Base-by-base conservation (phyloP, 495 filamentous ascomycete species). In the Penicillium arizonense region DNA sequence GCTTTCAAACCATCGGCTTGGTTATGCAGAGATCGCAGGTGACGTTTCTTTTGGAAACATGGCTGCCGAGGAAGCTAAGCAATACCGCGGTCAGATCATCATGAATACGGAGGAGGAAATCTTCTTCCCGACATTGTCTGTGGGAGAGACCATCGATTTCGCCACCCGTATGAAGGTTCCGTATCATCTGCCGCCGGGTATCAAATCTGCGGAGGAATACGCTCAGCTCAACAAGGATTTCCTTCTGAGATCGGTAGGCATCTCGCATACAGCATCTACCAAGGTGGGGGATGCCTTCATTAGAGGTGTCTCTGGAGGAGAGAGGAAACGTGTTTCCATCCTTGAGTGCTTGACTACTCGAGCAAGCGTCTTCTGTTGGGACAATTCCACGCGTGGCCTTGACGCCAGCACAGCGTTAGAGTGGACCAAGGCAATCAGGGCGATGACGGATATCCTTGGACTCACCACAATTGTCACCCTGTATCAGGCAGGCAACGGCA, bases 271-370 rank as follows among this genome's bases (percentile, higher is more conserved):
- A 0, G 74, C 78, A 14, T 76, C 87, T 59, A 94, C 88, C 0
- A 84, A 89, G 47, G 87, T 92, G n/a, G 89, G 89, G 14, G 84
- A 88, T 55, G 79, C 81, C 5, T 87, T 84, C 52, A 76, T 91
- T 39, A 86, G 89, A 13, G 89, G 89, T 54, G 80, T 94, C 14
- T 88, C 84, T 3, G 89, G 89, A 38, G 88, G 89, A 21, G 89
- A 94, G 85, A 85, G 62, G 44, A 88, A 88, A 61, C 82, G 83
- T 39, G 82, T 87, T 3, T 84, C 80, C 0, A 87, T 87, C 59
- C 79, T 84, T 1, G 85, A 88, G 61, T 84, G 80, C 8, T 56
- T 87, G 7, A 81, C 82, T 1, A 79, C 82, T 0, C 77, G 79
- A 48, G 77, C 72, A 8, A 81, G 80, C 0, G 74, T 86, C 3